A percentile compares a stretch with the other conserved stretches of the same genome.
These are phyloP conservation scores for Nyssa sinensis DNA, from an alignment of 148 eudicot species.

Conservation along the genomic window DNA sequence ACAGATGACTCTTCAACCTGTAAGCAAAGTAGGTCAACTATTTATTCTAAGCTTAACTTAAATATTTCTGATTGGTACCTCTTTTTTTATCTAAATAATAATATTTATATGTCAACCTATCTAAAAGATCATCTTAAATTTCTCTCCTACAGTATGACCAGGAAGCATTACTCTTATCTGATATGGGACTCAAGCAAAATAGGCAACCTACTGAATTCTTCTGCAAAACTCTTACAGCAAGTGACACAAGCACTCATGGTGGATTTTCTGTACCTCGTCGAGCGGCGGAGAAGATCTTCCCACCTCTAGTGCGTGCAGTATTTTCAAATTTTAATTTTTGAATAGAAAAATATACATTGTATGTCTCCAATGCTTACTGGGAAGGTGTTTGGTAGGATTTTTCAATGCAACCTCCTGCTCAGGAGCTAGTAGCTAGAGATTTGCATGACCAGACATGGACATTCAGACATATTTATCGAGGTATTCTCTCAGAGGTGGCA, in stretches of 20 bases:
- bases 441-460: constrained; percentile 95
- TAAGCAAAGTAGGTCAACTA: constrained; percentile 59
- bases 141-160: constrained; percentile 69
- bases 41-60: background rate
- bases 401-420: constrained; percentile 97
- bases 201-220: constrained; percentile 93
- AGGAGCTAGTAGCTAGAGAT: constrained; percentile 91
- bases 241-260: constrained; percentile 99
- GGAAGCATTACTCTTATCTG: constrained; percentile 89
- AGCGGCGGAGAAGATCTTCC: constrained; percentile 97
- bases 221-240: constrained; percentile 98
- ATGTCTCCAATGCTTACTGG: constrained; percentile 32
- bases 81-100: background rate
- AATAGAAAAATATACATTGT: background rate
- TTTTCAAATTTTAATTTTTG: background rate
- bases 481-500: constrained; percentile 26
- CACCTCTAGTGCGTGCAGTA: constrained; percentile 65
- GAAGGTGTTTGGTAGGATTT: constrained; percentile 62
- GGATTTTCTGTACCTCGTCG: constrained; percentile 98
- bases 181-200: constrained; percentile 87
- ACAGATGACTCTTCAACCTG: constrained; percentile 99
- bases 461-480: constrained; percentile 91
- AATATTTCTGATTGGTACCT: background rate
- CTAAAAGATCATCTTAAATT: constrained; percentile 9
- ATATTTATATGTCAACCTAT: background rate